These are phyloP conservation scores for Populus trichocarpa DNA, from an alignment of 441 rosid species.

Conservation along the genomic window DNA sequence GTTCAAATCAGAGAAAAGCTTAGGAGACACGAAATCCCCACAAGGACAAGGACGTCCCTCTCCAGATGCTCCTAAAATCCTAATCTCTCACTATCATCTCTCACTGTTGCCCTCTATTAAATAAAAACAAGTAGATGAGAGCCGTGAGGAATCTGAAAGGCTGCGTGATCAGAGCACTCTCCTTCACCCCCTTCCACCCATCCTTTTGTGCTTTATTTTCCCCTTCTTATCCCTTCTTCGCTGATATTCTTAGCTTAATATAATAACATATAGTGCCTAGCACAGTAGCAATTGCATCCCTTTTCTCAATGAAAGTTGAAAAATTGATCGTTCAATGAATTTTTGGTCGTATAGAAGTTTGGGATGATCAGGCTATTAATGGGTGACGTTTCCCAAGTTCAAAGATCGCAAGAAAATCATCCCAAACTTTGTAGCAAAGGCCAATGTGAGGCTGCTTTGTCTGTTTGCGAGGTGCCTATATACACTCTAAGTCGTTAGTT, in stretches of 20 bases:
- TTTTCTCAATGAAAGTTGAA: not conserved
- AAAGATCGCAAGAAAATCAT: not conserved
- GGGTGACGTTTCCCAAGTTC: not conserved
- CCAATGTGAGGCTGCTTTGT: not conserved
- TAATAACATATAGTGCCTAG: too few species aligned
- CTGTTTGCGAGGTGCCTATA: not conserved
- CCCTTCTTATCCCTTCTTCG: not conserved
- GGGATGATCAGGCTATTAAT: not conserved
- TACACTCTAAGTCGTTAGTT: not conserved
- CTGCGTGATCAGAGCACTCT: conserved; percentile 8
- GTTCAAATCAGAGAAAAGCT: conserved; percentile 5
- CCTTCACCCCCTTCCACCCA: not conserved
- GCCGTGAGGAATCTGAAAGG: conserved; percentile 44
- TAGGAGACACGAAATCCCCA: conserved; percentile 17
- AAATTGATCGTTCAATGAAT: not conserved
- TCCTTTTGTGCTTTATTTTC: not conserved
- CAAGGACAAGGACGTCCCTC: conserved; percentile 20
- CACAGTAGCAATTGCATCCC: not conserved
- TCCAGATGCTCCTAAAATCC: conserved; percentile 17
- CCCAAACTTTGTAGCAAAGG: too few species aligned
- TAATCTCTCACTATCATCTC: not conserved
- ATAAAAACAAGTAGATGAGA: conserved; percentile 29
- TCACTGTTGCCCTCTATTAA: not conserved
- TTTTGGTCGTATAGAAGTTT: not conserved
- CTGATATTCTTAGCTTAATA: not conserved